Base-by-base conservation (phyloP, 805 yeast genomes). In the Zygotorulaspora sp. region DNA sequence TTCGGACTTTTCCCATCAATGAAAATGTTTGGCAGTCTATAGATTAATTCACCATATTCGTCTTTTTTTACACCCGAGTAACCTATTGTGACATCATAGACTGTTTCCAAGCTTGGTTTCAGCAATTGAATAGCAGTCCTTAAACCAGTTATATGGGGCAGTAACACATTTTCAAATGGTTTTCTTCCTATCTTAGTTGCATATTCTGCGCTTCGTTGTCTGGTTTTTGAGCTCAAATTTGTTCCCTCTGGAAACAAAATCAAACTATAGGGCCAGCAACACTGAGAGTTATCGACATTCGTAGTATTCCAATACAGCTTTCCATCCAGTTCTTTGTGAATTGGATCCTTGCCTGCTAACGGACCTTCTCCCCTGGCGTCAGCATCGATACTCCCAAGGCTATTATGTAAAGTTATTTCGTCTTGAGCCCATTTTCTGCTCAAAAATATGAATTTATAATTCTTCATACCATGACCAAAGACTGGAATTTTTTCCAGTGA, bases 201-300 rank as follows among this genome's bases (percentile, higher is more conserved):
- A 61, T 67, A 92, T 6, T 57, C 67, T 12, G 66, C 68, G 6
- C 89, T 77, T 41, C 75, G 74, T 3, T 51, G 63, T 32, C 76
- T 70, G 2, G 96, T 86, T 43, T 75, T 72, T 4, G 68, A 70
- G 25, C 92, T 79, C 38, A 83, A 64, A 41, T 87, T 92, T 0
- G 98, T 92, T 4, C 98, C 98, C 61, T 92, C 98, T 1, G 98
- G 98, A 63, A 83, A 92, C 18, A 92, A 60, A 15, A 89, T 63
- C 31, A 92, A 59, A 70, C 82, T 78, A 45, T 80, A 79, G 3
- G 83, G 80, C 75, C 77, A 72, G 5, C 55, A 43, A 6, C 40
- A 24, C 16, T 45, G 30, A 18, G 28, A 12, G 15, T 30, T 37
- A 22, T 26, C 33, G 11, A 38, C 30, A 16, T 36, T 49, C 34